Conservation (phyloP, 805 yeast genomes). For the Teunomyces funiuensis region DNA sequence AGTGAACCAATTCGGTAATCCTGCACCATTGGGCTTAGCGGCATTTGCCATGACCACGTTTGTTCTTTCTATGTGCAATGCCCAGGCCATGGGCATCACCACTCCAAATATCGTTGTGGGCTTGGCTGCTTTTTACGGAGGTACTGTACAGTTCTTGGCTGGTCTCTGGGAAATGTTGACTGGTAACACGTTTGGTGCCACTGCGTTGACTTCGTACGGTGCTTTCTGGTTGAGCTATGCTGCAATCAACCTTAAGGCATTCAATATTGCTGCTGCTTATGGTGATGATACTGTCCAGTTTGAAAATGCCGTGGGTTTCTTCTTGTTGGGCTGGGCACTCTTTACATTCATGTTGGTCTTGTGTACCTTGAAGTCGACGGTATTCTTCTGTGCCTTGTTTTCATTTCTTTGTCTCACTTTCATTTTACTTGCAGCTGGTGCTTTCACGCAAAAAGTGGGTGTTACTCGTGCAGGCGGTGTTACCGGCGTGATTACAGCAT, state of each 20-base stretch:
- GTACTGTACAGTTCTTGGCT: conserved; percentile 66
- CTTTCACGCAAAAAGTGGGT: conserved; percentile 24
- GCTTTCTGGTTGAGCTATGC: conserved; percentile 71
- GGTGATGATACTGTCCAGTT: conserved; percentile 30
- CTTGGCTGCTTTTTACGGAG: conserved; percentile 68
- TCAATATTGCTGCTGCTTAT: conserved; percentile 60
- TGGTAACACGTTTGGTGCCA: conserved; percentile 74
- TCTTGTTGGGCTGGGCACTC: conserved; percentile 40
- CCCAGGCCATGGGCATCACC: conserved; percentile 64
- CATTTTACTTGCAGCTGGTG: conserved; percentile 36
- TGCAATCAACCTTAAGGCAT: conserved; percentile 57
- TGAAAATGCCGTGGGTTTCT: conserved; percentile 35
- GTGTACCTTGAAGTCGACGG: conserved; percentile 39
- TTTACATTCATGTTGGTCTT: conserved; percentile 38
- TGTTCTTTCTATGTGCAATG: conserved; percentile 61
- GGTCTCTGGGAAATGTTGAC: conserved; percentile 72
- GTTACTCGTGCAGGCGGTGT: conserved; percentile 42
- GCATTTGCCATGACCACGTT: conserved; percentile 72
- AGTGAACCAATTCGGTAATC: conserved; percentile 46
- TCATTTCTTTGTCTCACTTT: conserved; percentile 33
- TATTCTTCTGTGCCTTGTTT: conserved; percentile 35
- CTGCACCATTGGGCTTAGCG: conserved; percentile 73
- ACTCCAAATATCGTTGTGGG: conserved; percentile 61
- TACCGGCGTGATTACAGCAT: conserved; percentile 40
- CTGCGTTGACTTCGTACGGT: conserved; percentile 59